A percentile compares a stretch with the other conserved stretches of the same genome.
Conservation (phyloP, 1,139 yeast genomes). For the Lodderomyces oxycetoniae region DNA sequence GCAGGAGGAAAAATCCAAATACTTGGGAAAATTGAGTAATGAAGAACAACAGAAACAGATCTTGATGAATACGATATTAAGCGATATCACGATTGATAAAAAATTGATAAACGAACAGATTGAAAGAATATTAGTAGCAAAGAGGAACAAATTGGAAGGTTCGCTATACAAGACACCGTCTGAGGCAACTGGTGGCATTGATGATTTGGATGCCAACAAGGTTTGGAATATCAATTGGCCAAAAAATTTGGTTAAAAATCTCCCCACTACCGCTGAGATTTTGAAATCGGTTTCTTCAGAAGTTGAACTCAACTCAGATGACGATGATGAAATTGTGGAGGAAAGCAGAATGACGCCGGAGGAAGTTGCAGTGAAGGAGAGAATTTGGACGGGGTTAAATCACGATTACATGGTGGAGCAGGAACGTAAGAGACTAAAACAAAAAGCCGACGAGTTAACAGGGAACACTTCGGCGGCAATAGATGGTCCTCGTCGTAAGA, state of each 20-base stretch:
- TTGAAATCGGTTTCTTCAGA: constrained; percentile 54
- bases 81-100: constrained; percentile 23
- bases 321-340: constrained; percentile 76
- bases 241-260: constrained; percentile 41
- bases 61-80: constrained; percentile 19
- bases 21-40: constrained; percentile 7
- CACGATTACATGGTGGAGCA: constrained; percentile 82
- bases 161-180: constrained; percentile 15
- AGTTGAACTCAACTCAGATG: constrained; percentile 55
- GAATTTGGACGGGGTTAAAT: constrained; percentile 84
- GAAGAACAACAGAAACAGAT: constrained; percentile 15
- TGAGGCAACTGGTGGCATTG: constrained; percentile 9
- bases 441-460: constrained; percentile 79
- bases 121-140: constrained; percentile 15
- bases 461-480: constrained; percentile 61
- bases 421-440: constrained; percentile 76
- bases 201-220: constrained; percentile 9
- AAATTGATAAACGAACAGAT: constrained; percentile 13
- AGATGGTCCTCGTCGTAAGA: constrained; percentile 28
- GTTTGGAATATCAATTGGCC: constrained; percentile 42
- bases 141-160: constrained; percentile 13
- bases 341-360: constrained; percentile 56
- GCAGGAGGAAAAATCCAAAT: constrained; percentile 8
- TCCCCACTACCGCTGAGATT: constrained; percentile 55
- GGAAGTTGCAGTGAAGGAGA: constrained; percentile 66